These are phyloP conservation scores for Salvia hispanica DNA, from an alignment of 257 asterid species.

Conservation along the genomic window DNA sequence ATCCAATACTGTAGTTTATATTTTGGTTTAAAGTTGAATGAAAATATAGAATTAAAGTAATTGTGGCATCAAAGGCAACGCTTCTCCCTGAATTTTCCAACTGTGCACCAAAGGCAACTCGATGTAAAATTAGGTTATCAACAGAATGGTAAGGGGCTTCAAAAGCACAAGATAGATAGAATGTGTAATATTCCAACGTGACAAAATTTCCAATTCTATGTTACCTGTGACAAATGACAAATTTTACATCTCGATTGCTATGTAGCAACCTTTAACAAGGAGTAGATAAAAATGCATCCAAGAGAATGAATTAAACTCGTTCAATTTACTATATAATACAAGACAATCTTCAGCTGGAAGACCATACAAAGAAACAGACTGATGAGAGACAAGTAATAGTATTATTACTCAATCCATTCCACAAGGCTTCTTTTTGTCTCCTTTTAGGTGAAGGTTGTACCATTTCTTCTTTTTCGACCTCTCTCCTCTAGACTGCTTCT, in stretches of 20 bases:
- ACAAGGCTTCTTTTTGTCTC: conserved; percentile 86
- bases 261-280: conserved; percentile 12
- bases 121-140: no score
- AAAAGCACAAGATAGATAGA: neutral
- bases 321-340: conserved; percentile 51
- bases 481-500: conserved; percentile 63
- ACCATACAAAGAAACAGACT: conserved; percentile 1
- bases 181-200: conserved; percentile 1
- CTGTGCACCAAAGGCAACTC: no score
- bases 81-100: no score
- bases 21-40: no score
- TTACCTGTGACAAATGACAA: conserved; percentile 15
- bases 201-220: conserved; percentile 27
- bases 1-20: no score
- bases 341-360: conserved; percentile 13
- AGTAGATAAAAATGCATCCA: conserved; percentile 7
- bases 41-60: no score
- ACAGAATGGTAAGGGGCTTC: neutral
- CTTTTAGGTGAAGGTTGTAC: conserved; percentile 83
- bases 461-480: conserved; percentile 78
- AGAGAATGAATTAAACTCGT: conserved; percentile 34
- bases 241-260: conserved; percentile 31
- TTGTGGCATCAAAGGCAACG: no score
- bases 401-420: conserved; percentile 43
- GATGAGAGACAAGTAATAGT: conserved; percentile 19